Base-by-base conservation (phyloP, 2,329 filamentous ascomycete genomes). In the Monilinia vaccinii-corymbosi region DNA sequence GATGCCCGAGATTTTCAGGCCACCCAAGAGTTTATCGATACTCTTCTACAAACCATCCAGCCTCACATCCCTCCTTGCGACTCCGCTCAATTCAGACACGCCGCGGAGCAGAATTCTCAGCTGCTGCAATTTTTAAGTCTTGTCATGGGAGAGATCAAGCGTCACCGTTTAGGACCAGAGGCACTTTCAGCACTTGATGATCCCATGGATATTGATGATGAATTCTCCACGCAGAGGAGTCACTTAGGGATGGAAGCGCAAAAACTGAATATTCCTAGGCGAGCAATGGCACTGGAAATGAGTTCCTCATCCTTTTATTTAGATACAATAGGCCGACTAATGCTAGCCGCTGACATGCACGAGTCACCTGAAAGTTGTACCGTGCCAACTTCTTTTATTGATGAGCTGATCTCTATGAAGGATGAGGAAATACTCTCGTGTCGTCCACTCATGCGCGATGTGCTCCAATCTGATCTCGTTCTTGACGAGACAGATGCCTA, bases 151-250 rank as follows among this genome's bases (percentile, higher is more conserved):
- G 59, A 65, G 18, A 47, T 68, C 28, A 64, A 61, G 28, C 62
- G 56, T 38, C 63, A 60, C 42, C 61, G 61, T 28, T n/a, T 51
- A 44, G 25, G 25, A 4, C 38, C 47, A 31, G 48, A 50, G 6
- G 34, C 44, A 23, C 48, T 56, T 47, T 31, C 56, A 25, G 70
- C 70, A 0, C 72, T 71, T 1, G 65, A 66, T 10, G 83, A 86
- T 64, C 69, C 78, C 7, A 87, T 89, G 84, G 85, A 89, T 59
- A 68, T 91, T 6, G 87, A 91, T 66, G 78, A 79, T 38, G 78
- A 81, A 14, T 84, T 87, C 58, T 81, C 83, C 45, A 84, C 83
- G 0, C 83, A 87, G 64, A 75, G 75, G 56, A 84, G 79, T 63
- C 77, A 76, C 28, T 74, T 71, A 31, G 77, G 75, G 18, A 62